A percentile compares a stretch with the other conserved stretches of the same genome.
These are phyloP conservation scores for Zymoseptoria brevis DNA, from an alignment of 2,329 filamentous ascomycete species.

Conservation along the genomic window DNA sequence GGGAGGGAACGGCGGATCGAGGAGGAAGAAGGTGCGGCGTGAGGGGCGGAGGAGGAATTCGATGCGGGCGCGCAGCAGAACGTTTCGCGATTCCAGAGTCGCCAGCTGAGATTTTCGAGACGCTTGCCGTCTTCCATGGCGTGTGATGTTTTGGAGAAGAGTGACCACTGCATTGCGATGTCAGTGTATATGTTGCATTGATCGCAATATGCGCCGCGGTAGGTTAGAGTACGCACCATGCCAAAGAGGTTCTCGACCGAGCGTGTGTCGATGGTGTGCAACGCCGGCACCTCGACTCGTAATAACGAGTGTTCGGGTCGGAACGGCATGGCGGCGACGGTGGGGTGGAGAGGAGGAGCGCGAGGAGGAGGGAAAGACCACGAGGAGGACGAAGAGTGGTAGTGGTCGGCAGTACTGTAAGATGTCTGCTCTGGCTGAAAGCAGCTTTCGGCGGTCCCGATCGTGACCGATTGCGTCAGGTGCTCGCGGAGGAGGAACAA, in stretches of 20 bases:
- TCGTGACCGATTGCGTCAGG: slow-evolving; percentile 6
- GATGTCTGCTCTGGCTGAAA: slow-evolving; percentile 4
- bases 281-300: slow-evolving; percentile 81
- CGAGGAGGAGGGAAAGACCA: not conserved
- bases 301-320: slow-evolving; percentile 77
- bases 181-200: slow-evolving; percentile 4
- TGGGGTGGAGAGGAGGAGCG: slow-evolving; percentile 1
- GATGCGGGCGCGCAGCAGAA: slow-evolving; percentile 70
- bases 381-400: not conserved
- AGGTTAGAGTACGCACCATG: slow-evolving; percentile 45
- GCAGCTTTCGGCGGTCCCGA: not conserved
- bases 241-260: slow-evolving; percentile 90
- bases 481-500: not conserved
- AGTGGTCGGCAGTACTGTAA: not conserved
- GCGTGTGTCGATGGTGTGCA: slow-evolving; percentile 89
- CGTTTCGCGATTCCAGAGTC: slow-evolving; percentile 88
- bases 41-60: slow-evolving; percentile 19
- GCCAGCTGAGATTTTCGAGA: slow-evolving; percentile 92
- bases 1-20: slow-evolving; percentile 11
- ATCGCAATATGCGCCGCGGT: slow-evolving; percentile 3
- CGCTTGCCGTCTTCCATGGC: slow-evolving; percentile 87
- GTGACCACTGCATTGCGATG: slow-evolving; percentile 40
- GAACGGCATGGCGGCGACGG: slow-evolving; percentile 61
- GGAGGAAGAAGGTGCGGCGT: not conserved
- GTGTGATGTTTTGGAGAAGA: slow-evolving; percentile 90